Evolutionary conservation across 2,329 filamentous ascomycete species (phyloP).

Genomic region (Bipolaris victoriae): DNA sequence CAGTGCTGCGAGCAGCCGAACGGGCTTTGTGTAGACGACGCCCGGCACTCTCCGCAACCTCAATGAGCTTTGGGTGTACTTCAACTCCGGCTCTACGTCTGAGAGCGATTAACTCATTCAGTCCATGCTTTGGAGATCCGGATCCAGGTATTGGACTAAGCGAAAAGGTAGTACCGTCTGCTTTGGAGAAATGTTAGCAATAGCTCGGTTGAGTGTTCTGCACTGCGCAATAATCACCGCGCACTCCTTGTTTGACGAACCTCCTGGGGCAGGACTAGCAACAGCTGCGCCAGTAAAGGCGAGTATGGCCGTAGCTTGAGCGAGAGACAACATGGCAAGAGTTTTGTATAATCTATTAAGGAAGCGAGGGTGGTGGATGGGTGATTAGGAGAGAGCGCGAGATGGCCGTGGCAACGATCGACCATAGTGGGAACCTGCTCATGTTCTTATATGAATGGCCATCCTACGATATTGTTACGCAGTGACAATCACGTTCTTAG

Average conservation of each 20-base stretch:
- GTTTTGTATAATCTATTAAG: background rate
- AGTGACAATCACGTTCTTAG: background rate
- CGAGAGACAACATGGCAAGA: background rate
- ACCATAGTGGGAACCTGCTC: background rate
- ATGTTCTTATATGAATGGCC: background rate
- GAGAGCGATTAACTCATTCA: background rate
- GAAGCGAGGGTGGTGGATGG: background rate
- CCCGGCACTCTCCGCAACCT: background rate
- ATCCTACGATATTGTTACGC: background rate
- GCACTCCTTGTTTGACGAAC: background rate
- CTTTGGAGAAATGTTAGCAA: background rate
- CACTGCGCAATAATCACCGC: background rate
- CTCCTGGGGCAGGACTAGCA: background rate
- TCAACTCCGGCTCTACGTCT: background rate
- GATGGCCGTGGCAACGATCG: background rate
- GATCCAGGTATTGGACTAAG: background rate
- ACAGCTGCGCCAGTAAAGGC: slow-evolving; percentile 2
- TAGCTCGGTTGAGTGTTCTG: background rate
- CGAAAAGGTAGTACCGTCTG: background rate
- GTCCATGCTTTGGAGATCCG: background rate
- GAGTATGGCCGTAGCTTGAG: background rate
- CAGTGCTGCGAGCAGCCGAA: background rate
- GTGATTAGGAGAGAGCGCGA: background rate
- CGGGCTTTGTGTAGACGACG: no score
- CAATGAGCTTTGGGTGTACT: background rate